Base-by-base conservation (phyloP, 495 filamentous ascomycete genomes). In the Sphaerosporella brunnea region DNA sequence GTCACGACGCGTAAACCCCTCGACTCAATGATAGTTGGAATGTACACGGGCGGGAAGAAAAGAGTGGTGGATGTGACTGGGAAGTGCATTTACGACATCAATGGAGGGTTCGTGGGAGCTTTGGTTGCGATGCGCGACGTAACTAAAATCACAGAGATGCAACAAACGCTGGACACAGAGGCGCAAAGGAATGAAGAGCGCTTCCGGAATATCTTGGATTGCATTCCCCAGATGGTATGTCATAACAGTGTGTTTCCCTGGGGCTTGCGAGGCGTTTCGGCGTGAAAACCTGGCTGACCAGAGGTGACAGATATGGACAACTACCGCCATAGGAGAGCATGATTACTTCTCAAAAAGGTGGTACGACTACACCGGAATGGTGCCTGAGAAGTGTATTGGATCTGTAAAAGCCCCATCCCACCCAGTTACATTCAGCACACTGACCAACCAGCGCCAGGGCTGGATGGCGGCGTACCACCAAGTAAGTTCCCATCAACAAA, bases 361-460 rank as follows among this genome's bases (percentile, higher is more conserved):
- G 78, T 82, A 80, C 47, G 69, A 73, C 39, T 83, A 79, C 54
- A 84, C 80, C 0, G 79, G 80, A 1, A 55, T 80, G 25, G 68
- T 73, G 0, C 59, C 62, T 26, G 70, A 79, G 47, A 54, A 73
- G 9, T 69, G 66, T 13, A 23, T 67, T 2, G 71, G 69, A 9
- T 39, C 36, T 41, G 47, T 59, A 49, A 40, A 37, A 40, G 13
- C 11, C 24, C 40, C 23, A 10, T 2, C 24, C 26, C 24, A 10
- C 8, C 40, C 20, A 11, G 1, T 11, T 18, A 11, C 18, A 2
- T 1, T 25, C 2, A 7, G 20, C 7, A 25, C 30, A 37, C 3
- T 19, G 16, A 21, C 54, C 58, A 19, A 58, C 38, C 23, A 23
- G 38, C 24, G 16, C 4, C 41, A 64, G 49, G 63, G 63, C 9